Percentiles rank a stretch among this genome's conserved stretches.
Conservation (phyloP, 2,329 filamentous ascomycete species). For the Colletotrichum tropicale region DNA sequence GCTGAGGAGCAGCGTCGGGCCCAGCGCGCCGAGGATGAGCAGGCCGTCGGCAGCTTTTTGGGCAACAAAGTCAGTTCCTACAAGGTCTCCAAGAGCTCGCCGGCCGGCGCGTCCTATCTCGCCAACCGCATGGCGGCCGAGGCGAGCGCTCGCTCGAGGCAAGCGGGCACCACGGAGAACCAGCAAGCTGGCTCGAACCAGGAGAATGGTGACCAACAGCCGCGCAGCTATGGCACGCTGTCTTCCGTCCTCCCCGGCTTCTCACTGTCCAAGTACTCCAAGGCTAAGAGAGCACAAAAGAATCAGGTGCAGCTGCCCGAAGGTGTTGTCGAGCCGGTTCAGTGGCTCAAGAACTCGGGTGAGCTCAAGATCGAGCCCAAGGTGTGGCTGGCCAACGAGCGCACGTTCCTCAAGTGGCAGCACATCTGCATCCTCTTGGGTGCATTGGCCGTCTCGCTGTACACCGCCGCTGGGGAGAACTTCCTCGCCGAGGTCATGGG, state of each 20-base stretch:
- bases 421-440: constrained; percentile 91
- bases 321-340: constrained; percentile 82
- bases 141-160: constrained; percentile 30
- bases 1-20: constrained; percentile 86
- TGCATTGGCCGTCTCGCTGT: constrained; percentile 81
- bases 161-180: constrained; percentile 24
- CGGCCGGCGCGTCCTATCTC: constrained; percentile 69
- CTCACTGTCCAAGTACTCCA: constrained; percentile 78
- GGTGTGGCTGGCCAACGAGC: constrained; percentile 98
- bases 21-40: constrained; percentile 82
- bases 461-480: constrained; percentile 85
- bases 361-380: constrained; percentile 94
- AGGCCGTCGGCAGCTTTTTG: constrained; percentile 87
- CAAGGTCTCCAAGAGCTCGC: constrained; percentile 68
- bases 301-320: constrained; percentile 69
- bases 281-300: constrained; percentile 54
- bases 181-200: constrained; percentile 30
- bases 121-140: constrained; percentile 59
- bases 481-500: constrained; percentile 78
- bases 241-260: constrained; percentile 82
- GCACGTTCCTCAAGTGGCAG: constrained; percentile 99
- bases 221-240: constrained; percentile 57
- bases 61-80: constrained; percentile 61
- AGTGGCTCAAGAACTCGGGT: constrained; percentile 94
- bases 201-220: constrained; percentile 36